Base-by-base conservation (phyloP, 108 stramenopile genomes). In the Cylindrotheca fusiformis region DNA sequence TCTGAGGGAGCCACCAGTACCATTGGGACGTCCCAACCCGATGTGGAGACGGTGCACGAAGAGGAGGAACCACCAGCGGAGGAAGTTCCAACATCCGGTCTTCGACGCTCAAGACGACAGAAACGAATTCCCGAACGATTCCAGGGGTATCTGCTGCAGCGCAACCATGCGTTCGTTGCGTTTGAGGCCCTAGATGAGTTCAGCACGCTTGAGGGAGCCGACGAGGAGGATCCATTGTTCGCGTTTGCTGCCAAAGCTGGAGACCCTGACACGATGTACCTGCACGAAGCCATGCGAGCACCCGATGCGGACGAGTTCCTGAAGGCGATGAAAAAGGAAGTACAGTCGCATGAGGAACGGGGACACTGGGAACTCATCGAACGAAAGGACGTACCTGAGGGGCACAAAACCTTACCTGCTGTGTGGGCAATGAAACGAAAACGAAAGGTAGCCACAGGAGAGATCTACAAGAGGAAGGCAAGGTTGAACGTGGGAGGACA, bases 401-500 rank as follows among this genome's bases (percentile, higher is more conserved):
- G 67, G 19, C 20, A 26, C 20, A 68, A 60, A 36, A 30, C 77
- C 2, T 36, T 83, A 30, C 75, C 68, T 28, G 65, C 68, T 26
- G 72, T 83, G 17, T 83, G 82, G 82, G 19, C 67, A 31, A 73
- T 83, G 73, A 52, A 61, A 63, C 54, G 72, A 36, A 84, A 84
- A 52, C 52, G 76, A 28, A 24, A 49, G 6, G 65, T 80, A 30
- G 44, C 29, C 1, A 84, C 78, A 18, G 60, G 60, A 18, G 12
- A 49, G 23, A 23, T 61, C 24, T 29, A 49, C 27, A 61, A 61
- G 26, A 17, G 41, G 32, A 61, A 61, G 24, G 60, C 60, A 18
- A 20, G 60, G 4, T 26, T 48, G 6, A 18, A 17, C 25, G 26
- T 49, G 18, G 60, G 25, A 3, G 60, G 60, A 26, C 22, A 24